Conservation (phyloP, 495 filamentous ascomycete species). For the Daldinia concentrica region DNA sequence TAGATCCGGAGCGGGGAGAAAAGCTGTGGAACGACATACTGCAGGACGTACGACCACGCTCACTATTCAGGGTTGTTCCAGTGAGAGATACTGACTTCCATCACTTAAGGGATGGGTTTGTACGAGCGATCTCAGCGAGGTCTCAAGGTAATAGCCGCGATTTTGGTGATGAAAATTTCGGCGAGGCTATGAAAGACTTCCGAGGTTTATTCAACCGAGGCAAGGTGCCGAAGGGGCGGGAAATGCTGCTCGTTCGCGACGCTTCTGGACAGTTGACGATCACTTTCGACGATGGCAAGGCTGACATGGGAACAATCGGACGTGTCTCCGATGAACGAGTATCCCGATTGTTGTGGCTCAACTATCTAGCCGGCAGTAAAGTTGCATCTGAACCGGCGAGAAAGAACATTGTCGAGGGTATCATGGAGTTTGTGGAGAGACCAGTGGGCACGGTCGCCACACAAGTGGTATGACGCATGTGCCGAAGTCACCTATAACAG, state of each 20-base stretch:
- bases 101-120: constrained; percentile 90
- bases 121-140: constrained; percentile 80
- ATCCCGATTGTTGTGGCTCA: constrained; percentile 83
- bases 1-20: constrained; percentile 73
- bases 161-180: constrained; percentile 76
- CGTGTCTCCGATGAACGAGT: constrained; percentile 79
- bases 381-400: constrained; percentile 86
- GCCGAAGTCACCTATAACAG: constrained; percentile 28
- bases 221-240: constrained; percentile 76
- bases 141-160: constrained; percentile 60
- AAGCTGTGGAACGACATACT: constrained; percentile 78
- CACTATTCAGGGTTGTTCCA: constrained; percentile 80
- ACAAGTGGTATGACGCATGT: constrained; percentile 62
- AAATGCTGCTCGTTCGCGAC: constrained; percentile 77
- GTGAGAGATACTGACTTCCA: constrained; percentile 89
- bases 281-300: constrained; percentile 68
- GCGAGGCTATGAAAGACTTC: constrained; percentile 75
- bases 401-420: constrained; percentile 83
- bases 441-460: constrained; percentile 86
- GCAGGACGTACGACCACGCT: constrained; percentile 66
- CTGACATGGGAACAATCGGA: constrained; percentile 54
- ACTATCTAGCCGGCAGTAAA: constrained; percentile 86
- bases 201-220: constrained; percentile 79
- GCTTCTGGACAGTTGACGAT: constrained; percentile 70
- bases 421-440: constrained; percentile 87